Conservation (phyloP, 1,284 basidiomycete species). For the Ceratobasidium sp. region DNA sequence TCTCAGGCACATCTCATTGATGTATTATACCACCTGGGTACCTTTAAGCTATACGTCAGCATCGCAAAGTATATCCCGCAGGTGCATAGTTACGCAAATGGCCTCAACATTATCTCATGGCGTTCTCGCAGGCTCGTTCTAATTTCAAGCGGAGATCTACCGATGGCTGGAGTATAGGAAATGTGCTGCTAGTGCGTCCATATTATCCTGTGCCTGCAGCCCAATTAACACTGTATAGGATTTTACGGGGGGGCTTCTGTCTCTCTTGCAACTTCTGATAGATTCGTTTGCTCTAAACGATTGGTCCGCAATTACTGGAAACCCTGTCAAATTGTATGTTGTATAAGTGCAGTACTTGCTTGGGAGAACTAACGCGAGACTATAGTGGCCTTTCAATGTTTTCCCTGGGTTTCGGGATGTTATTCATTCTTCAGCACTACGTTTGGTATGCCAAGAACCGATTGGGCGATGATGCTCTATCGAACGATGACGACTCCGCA, state of each 20-base stretch:
- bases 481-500: conserved; percentile 7
- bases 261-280: conserved; percentile 52
- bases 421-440: conserved; percentile 59
- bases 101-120: conserved; percentile 15
- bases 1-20: conserved; percentile 46
- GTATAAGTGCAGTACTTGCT: neutral
- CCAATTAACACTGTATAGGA: conserved; percentile 49
- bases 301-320: conserved; percentile 51
- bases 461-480: conserved; percentile 5
- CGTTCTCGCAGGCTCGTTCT: conserved; percentile 53
- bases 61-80: conserved; percentile 58
- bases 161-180: conserved; percentile 58
- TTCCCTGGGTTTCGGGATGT: conserved; percentile 57
- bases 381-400: conserved; percentile 56
- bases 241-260: conserved; percentile 56
- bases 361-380: neutral
- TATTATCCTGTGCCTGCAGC: neutral
- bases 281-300: conserved; percentile 49
- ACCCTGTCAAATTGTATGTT: conserved; percentile 52
- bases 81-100: conserved; percentile 47
- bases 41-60: conserved; percentile 58
- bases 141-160: conserved; percentile 57
- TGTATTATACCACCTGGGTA: conserved; percentile 54
- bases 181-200: conserved; percentile 54
- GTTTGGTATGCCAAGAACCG: conserved; percentile 52